Base-by-base conservation (phyloP, 1,284 basidiomycete species). In the Heterobasidion annosum region DNA sequence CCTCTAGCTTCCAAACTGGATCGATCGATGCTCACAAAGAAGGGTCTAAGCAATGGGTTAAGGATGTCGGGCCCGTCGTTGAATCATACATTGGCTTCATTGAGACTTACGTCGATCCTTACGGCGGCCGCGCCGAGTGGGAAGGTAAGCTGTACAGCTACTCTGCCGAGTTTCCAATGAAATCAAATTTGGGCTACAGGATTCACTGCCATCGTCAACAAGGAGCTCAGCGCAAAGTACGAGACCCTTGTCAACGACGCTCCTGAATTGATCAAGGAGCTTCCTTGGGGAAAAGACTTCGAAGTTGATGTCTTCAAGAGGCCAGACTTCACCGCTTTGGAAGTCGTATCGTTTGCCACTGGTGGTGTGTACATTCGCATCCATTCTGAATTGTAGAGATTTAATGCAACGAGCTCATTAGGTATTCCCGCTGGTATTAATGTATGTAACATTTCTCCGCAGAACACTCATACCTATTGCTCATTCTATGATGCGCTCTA, bases 181-280 rank as follows among this genome's bases (percentile, higher is more conserved):
- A 34, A 19, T 3, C 6, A 42, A 25, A 18, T 10, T 25, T 8
- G 16, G 12, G 10, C 32, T 5, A 43, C 48, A 88, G 85, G 89
- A 37, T 93, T 93, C 67, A 90, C 89, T 34, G 90, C 91, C 5
- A 85, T 92, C 59, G 91, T 93, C 50, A 82, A 93, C 73, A 93
- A 93, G 69, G 71, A 79, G 57, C 75, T 90, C 52, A 89, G 87
- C 61, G 81, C 81, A 8, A 91, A 90, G 70, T 93, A 91, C 63
- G 87, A 87, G 62, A 77, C 68, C 13, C 76, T 93, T 32, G 90
- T 93, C 35, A 74, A 85, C 53, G 68, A 76, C 33, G 91, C 91
- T 13, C 83, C 88, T 0, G 78, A 84, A 56, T 73, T 91, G 37
- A 88, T 93, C 70, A 83, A 91, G 67, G 79, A 73, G 33, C 72